Conservation (phyloP, 345 rosid genomes). For the Populus davidiana region DNA sequence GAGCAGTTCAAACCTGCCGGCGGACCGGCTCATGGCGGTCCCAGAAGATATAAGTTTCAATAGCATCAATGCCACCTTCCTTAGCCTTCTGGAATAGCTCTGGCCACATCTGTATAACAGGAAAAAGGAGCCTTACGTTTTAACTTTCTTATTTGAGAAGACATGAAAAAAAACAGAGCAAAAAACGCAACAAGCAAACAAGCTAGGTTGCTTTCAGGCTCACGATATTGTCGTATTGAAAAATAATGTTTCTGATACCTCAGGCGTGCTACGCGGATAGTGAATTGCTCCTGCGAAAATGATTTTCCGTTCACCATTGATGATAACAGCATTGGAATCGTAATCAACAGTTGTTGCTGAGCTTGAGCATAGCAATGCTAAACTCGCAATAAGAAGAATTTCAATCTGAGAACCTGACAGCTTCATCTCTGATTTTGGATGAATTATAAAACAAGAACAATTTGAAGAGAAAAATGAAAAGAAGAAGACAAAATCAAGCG, state of each 20-base stretch:
- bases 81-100: slow-evolving; percentile 50
- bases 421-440: background rate
- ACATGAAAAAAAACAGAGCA: too few species aligned
- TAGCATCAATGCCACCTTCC: slow-evolving; percentile 56
- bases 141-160: too few species aligned
- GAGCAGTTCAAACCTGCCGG: slow-evolving; percentile 18
- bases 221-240: background rate
- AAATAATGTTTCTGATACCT: background rate
- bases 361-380: background rate
- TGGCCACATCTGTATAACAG: slow-evolving; percentile 62
- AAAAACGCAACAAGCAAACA: too few species aligned
- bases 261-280: slow-evolving; percentile 14
- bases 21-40: slow-evolving; percentile 49
- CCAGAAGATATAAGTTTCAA: slow-evolving; percentile 77
- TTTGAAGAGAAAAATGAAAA: background rate
- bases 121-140: background rate
- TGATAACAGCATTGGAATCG: slow-evolving; percentile 4
- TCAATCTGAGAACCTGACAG: background rate
- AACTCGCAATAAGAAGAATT: background rate
- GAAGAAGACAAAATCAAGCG: too few species aligned
- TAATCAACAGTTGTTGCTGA: background rate
- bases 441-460: background rate
- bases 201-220: too few species aligned
- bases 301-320: background rate
- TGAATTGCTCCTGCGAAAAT: slow-evolving; percentile 1